Evolutionary conservation across 1,139 yeast species (phyloP).

Genomic region (Pichia sp.): DNA sequence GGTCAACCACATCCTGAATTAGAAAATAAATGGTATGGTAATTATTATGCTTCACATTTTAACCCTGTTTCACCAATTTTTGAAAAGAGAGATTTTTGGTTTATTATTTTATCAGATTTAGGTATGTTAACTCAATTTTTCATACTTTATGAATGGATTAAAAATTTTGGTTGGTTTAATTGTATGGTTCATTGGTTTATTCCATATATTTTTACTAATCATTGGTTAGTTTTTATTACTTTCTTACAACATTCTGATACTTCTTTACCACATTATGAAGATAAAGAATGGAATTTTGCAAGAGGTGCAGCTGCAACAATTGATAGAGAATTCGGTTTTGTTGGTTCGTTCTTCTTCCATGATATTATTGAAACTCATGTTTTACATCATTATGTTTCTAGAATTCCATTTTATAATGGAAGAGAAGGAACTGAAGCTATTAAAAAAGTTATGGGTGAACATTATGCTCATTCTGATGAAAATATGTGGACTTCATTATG

Average conservation of each 20-base stretch:
- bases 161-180: conserved; percentile 43
- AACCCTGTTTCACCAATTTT: conserved; percentile 49
- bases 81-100: conserved; percentile 52
- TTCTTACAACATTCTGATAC: conserved; percentile 57
- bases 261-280: conserved; percentile 52
- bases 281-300: conserved; percentile 55
- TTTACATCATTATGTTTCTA: conserved; percentile 53
- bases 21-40: conserved; percentile 24
- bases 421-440: conserved; percentile 55
- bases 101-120: conserved; percentile 45
- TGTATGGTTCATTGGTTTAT: conserved; percentile 46
- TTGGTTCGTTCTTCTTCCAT: conserved; percentile 54
- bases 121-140: conserved; percentile 41
- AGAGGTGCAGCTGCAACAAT: conserved; percentile 65
- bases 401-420: conserved; percentile 60
- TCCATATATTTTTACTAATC: conserved; percentile 55
- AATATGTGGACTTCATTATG: conserved; percentile 54
- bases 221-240: conserved; percentile 60
- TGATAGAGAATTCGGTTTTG: conserved; percentile 56
- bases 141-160: conserved; percentile 44
- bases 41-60: conserved; percentile 38
- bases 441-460: conserved; percentile 54
- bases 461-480: conserved; percentile 47
- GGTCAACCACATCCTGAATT: conserved; percentile 42
- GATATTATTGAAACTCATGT: conserved; percentile 63